These are phyloP conservation scores for Diutina ranongensis DNA, from an alignment of 1,139 yeast species.

Conservation along the genomic window DNA sequence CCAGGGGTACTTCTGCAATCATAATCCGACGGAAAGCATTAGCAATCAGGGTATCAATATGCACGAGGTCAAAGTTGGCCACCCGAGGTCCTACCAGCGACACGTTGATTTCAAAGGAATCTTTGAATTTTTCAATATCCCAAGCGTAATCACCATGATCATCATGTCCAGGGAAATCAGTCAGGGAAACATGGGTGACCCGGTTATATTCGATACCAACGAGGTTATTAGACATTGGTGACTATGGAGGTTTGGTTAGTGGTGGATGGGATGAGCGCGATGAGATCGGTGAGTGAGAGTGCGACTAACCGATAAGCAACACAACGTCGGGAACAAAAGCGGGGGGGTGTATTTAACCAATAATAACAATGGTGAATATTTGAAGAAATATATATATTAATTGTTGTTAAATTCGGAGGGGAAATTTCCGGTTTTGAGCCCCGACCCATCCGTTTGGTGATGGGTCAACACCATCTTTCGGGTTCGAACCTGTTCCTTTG, in stretches of 20 bases:
- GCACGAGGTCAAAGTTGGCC: conserved; percentile 79
- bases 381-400: no score
- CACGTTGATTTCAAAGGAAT: conserved; percentile 59
- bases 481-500: no score
- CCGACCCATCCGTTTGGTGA: no score
- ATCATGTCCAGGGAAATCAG: conserved; percentile 82
- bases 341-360: neutral
- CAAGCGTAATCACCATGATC: conserved; percentile 60
- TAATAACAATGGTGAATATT: no score
- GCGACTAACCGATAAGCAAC: neutral
- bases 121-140: conserved; percentile 74
- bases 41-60: conserved; percentile 84
- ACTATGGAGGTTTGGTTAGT: neutral
- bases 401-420: no score
- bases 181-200: conserved; percentile 76
- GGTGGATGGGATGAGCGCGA: neutral
- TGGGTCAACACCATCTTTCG: no score
- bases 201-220: conserved; percentile 87
- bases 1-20: conserved; percentile 93
- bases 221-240: conserved; percentile 27
- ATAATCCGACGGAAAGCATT: conserved; percentile 95
- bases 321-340: neutral
- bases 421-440: no score
- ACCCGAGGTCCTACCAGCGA: conserved; percentile 52
- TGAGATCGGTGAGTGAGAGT: neutral